A percentile compares a stretch with the other conserved stretches of the same genome.
Conservation (phyloP, 2,329 filamentous ascomycete genomes). For the Fusarium oxysporum region DNA sequence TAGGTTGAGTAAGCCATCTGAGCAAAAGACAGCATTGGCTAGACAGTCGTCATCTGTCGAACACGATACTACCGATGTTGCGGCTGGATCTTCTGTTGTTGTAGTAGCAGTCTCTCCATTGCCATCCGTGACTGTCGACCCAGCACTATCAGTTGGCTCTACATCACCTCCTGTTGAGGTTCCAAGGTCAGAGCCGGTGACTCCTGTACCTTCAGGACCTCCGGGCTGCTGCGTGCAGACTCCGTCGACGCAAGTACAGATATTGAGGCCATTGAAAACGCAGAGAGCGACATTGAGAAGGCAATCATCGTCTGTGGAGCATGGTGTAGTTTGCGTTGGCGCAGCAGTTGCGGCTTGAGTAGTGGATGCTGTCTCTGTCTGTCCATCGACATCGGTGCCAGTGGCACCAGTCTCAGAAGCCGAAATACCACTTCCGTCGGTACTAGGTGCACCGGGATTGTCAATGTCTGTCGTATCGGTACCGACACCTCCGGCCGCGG, state of each 20-base stretch:
- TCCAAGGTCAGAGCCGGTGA: background rate
- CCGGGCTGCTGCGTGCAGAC: slow-evolving; percentile 13
- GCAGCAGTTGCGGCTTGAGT: background rate
- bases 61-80: background rate
- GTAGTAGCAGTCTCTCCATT: background rate
- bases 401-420: background rate
- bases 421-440: background rate
- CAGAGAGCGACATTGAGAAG: slow-evolving; percentile 1
- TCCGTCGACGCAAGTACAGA: slow-evolving; percentile 11
- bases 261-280: background rate
- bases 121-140: background rate
- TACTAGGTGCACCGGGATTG: background rate
- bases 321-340: background rate
- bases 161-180: background rate
- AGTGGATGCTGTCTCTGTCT: background rate
- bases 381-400: background rate
- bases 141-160: background rate
- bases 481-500: background rate
- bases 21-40: background rate
- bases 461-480: background rate
- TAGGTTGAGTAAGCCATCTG: background rate
- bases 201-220: background rate
- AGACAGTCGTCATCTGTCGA: background rate
- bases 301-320: slow-evolving; percentile 12
- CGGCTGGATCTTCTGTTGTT: background rate